A percentile compares a stretch with the other conserved stretches of the same genome.
Conservation (phyloP, 192 early-diverging fungal genomes). For the Pilobolus umbonatus region DNA sequence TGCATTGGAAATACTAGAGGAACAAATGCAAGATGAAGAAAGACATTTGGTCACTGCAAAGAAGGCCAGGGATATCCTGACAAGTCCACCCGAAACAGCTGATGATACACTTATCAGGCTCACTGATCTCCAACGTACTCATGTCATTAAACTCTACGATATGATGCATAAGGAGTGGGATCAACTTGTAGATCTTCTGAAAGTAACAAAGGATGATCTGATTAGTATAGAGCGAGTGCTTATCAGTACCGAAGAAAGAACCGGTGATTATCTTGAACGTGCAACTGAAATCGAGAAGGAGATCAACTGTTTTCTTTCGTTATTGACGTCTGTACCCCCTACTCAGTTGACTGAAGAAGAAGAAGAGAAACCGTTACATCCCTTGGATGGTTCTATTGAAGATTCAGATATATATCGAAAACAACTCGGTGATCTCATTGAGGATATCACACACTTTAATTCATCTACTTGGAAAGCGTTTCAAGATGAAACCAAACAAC, state of each 20-base stretch:
- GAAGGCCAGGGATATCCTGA: conserved; percentile 19
- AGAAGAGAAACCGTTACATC: conserved; percentile 7
- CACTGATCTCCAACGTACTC: conserved; percentile 24
- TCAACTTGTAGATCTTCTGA: conserved; percentile 15
- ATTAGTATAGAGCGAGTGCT: conserved; percentile 11
- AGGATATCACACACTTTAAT: conserved; percentile 8
- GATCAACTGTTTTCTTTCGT: not conserved
- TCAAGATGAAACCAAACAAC: conserved; percentile 1
- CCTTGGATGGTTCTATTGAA: conserved; percentile 6
- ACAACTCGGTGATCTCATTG: not conserved
- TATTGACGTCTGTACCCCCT: not conserved
- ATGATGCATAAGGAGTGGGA: conserved; percentile 22
- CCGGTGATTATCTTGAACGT: conserved; percentile 1
- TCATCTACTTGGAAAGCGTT: conserved; percentile 13
- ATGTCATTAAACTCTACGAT: conserved; percentile 21
- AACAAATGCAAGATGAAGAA: conserved; percentile 10
- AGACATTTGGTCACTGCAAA: conserved; percentile 1
- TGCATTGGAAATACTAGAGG: conserved; percentile 24
- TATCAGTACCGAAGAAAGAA: conserved; percentile 12
- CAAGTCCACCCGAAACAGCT: conserved; percentile 18
- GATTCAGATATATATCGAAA: conserved; percentile 1
- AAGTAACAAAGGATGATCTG: conserved; percentile 24
- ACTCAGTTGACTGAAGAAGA: not conserved
- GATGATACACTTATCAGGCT: conserved; percentile 24
- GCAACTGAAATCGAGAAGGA: conserved; percentile 6